Conservation (phyloP, 2,329 filamentous ascomycete species). For the Calonectria montana region DNA sequence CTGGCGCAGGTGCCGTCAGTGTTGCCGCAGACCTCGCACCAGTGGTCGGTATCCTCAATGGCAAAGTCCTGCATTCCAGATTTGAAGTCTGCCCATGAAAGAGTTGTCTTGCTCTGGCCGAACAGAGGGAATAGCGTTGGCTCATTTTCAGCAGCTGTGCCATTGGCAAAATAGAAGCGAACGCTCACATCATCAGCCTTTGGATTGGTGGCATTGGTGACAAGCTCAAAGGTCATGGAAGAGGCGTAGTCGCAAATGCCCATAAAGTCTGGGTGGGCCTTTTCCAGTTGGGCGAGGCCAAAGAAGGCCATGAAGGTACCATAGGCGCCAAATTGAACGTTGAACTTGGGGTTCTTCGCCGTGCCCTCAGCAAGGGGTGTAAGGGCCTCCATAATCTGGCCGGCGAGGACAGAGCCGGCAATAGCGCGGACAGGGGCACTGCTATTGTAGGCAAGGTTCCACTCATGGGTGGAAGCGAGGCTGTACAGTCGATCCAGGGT, state of each 20-base stretch:
- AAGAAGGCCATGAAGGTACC: constrained; percentile 73
- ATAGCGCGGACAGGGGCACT: constrained; percentile 74
- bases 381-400: constrained; percentile 64
- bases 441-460: constrained; percentile 82
- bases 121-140: constrained; percentile 67
- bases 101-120: constrained; percentile 63
- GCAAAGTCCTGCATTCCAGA: constrained; percentile 73
- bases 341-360: constrained; percentile 53
- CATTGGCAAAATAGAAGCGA: constrained; percentile 72
- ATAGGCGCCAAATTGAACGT: constrained; percentile 71
- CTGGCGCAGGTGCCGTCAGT: constrained; percentile 72
- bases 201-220: constrained; percentile 65
- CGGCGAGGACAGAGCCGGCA: constrained; percentile 67
- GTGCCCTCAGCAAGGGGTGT: constrained; percentile 60
- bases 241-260: constrained; percentile 88
- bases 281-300: constrained; percentile 64
- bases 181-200: constrained; percentile 61
- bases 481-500: constrained; percentile 72
- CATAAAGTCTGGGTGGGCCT: constrained; percentile 71
- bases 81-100: constrained; percentile 79
- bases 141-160: constrained; percentile 65
- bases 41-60: constrained; percentile 71
- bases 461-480: constrained; percentile 86
- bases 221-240: constrained; percentile 81
- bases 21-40: constrained; percentile 83